These are phyloP conservation scores for Larix kaempferi DNA, from an alignment of 75 land plant genomes.

Conservation along the genomic window DNA sequence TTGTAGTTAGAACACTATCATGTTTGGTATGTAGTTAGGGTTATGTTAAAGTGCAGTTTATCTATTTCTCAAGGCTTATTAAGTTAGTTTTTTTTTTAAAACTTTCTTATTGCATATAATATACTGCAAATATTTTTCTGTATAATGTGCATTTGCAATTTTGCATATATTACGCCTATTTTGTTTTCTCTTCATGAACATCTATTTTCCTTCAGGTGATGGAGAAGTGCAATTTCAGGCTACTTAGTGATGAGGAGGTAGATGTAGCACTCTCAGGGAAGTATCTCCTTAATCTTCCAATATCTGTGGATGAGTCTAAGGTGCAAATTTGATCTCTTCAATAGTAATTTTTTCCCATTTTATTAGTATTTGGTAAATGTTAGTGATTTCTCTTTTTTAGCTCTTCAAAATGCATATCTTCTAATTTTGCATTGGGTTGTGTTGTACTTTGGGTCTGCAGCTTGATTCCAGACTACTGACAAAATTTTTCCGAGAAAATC, in stretches of 20 bases:
- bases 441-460: conserved; percentile 37
- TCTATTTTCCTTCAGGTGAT: conserved; percentile 56
- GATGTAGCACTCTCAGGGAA: conserved; percentile 83
- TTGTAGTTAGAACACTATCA: no score
- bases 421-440: neutral
- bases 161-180: neutral
- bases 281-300: conserved; percentile 95
- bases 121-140: neutral
- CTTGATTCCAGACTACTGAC: conserved; percentile 73
- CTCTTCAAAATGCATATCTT: neutral
- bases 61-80: neutral
- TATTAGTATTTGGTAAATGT: neutral
- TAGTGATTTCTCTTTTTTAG: neutral
- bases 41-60: neutral
- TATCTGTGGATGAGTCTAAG: conserved; percentile 86
- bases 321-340: conserved; percentile 21
- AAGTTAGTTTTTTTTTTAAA: neutral
- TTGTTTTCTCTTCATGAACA: neutral
- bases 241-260: conserved; percentile 73
- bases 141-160: neutral
- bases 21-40: no score
- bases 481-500: conserved; percentile 64
- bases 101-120: no score
- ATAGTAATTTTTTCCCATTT: neutral
- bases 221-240: conserved; percentile 94